Base-by-base conservation (phyloP, 2,329 filamentous ascomycete species). In the Scedosporium aurantiacum region DNA sequence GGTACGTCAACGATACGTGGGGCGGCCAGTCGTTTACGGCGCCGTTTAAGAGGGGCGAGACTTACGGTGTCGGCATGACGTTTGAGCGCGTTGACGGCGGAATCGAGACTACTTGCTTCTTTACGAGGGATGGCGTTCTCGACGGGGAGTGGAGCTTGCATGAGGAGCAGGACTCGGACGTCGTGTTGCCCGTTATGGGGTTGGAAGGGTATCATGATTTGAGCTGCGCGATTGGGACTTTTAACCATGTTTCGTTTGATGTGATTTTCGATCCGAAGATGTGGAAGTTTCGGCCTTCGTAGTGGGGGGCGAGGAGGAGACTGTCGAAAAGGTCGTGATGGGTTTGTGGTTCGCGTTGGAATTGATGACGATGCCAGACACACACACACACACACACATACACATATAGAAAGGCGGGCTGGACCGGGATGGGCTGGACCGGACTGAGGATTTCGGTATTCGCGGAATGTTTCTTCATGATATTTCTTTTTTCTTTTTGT, bases 1-100 rank as follows among this genome's bases (percentile, higher is more conserved):
- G 82, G 70, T 94, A 88, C 70, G 79, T 91, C 67, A 90, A 91
- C 69, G 87, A 93, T 70, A 79, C 79, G 6, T 88, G 82, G 77
- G 89, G 90, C 23, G 90, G 90, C 18, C 82, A 82, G 64, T 78
- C 84, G 61, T 92, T 92, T 64, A 85, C 85, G 0, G 67, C 70
- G 8, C 78, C 84, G 4, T 91, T 91, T 69, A 70, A 73, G n/a
- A 73, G 74, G 0, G 87, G 86, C 16, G 83, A 90, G 67, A 85
- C 82, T 4, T 78, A 90, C 8, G 90, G 89, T 0, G 73, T 93
- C 14, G 89, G 89, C 3, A 88, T 92, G 80, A 81, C 75, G 1
- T 83, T 90, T 63, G 65, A 64, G 12, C 67, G 69, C 55, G 70
- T 74, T 7, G 73, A 69, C 16, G 68, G 76, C 62, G 50, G 57